These are phyloP conservation scores for Pseudonectria foliicola DNA, from an alignment of 2,329 filamentous ascomycete genomes.

Conservation along the genomic window DNA sequence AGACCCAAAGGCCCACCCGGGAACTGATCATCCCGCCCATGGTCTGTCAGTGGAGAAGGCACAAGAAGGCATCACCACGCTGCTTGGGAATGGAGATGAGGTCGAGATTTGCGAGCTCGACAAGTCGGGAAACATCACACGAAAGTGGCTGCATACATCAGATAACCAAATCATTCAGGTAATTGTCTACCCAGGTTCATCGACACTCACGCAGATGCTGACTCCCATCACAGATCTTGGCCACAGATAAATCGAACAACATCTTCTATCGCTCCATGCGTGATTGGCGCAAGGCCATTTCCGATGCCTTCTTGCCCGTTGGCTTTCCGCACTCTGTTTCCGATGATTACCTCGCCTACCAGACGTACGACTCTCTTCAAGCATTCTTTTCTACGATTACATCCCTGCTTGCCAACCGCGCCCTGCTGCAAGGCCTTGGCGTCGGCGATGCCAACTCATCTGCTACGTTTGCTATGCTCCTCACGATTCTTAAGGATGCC, in stretches of 20 bases:
- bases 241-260: constrained; percentile 14
- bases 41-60: constrained; percentile 2
- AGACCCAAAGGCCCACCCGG: not conserved
- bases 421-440: constrained; percentile 72
- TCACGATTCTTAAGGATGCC: constrained; percentile 76
- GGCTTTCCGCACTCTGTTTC: constrained; percentile 87
- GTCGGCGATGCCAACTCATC: constrained; percentile 75
- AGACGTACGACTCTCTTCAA: constrained; percentile 67
- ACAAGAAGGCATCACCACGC: constrained; percentile 14
- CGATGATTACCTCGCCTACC: constrained; percentile 72
- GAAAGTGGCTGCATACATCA: constrained; percentile 27
- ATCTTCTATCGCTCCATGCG: constrained; percentile 22
- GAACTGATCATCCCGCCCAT: not conserved
- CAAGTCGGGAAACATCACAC: constrained; percentile 29
- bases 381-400: constrained; percentile 80
- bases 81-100: constrained; percentile 18
- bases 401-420: constrained; percentile 70
- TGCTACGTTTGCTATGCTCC: constrained; percentile 71
- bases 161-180: constrained; percentile 22
- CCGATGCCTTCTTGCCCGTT: constrained; percentile 72
- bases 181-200: constrained; percentile 1
- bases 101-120: constrained; percentile 31
- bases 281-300: constrained; percentile 37
- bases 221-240: constrained; percentile 14
- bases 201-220: not conserved